Percentiles rank a stretch among this genome's conserved stretches.
Evolutionary conservation across 2,329 filamentous ascomycete genomes (phyloP).

Genomic region (Daldinia sp.): DNA sequence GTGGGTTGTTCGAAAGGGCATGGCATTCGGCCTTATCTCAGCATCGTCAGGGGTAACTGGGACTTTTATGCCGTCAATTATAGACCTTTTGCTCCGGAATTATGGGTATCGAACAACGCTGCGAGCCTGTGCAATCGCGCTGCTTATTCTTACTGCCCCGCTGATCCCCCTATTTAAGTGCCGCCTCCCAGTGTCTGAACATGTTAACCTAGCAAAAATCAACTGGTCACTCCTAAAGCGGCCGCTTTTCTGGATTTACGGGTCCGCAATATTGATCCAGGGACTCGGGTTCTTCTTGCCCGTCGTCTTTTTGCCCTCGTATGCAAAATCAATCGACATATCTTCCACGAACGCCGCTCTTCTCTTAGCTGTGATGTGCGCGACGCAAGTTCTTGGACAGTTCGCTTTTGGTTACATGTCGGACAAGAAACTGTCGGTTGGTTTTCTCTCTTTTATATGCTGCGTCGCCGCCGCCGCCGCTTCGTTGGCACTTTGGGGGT

Average conservation of each 20-base stretch:
- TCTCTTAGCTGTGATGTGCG: conserved; percentile 16
- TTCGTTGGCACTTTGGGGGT: conserved; percentile 13
- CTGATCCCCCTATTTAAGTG: conserved; percentile 14
- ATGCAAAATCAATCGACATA: conserved; percentile 12
- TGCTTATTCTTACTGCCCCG: conserved; percentile 15
- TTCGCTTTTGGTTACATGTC: conserved; percentile 22
- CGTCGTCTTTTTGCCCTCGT: conserved; percentile 17
- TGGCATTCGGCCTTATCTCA: conserved; percentile 25
- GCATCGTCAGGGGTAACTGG: conserved; percentile 18
- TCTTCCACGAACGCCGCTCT: conserved; percentile 8
- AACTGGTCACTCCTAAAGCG: conserved; percentile 16
- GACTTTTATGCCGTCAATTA: conserved; percentile 17
- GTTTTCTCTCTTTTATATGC: conserved; percentile 12
- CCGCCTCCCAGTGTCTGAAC: conserved; percentile 13
- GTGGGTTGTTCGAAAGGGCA: conserved; percentile 23
- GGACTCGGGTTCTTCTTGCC: conserved; percentile 18
- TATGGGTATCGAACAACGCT: conserved; percentile 15
- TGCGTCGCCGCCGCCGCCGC: conserved; percentile 10
- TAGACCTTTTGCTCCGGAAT: conserved; percentile 10
- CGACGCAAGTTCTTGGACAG: conserved; percentile 21
- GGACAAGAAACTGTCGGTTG: conserved; percentile 20
- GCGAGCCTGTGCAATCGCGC: conserved; percentile 14
- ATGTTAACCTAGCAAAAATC: conserved; percentile 7
- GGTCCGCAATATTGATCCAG: conserved; percentile 11
- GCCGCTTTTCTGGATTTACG: conserved; percentile 21